These are phyloP conservation scores for Trichoderma sp. DNA, from an alignment of 2,329 filamentous ascomycete species.

Conservation along the genomic window DNA sequence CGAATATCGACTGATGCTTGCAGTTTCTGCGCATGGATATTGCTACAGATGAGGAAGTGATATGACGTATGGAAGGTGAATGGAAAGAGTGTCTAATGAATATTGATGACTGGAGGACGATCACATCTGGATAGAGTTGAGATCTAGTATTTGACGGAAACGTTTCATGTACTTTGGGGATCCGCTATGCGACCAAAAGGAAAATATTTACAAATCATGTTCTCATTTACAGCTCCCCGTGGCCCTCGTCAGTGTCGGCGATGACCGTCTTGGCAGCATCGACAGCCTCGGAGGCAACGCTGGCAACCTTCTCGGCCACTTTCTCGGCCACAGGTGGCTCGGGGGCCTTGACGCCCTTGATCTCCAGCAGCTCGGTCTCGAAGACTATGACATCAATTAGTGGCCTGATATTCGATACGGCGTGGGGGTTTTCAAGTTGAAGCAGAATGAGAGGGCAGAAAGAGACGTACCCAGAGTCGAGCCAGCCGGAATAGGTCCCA, in stretches of 20 bases:
- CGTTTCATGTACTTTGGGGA: constrained; percentile 5
- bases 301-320: constrained; percentile 27
- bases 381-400: constrained; percentile 59
- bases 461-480: constrained; percentile 66
- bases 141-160: background rate
- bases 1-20: constrained; percentile 12
- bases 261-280: constrained; percentile 49
- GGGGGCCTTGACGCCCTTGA: constrained; percentile 62
- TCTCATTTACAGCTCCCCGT: constrained; percentile 55
- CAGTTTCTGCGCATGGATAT: background rate
- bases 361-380: constrained; percentile 84
- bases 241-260: constrained; percentile 57
- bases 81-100: background rate
- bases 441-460: constrained; percentile 26
- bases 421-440: constrained; percentile 13
- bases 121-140: background rate
- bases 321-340: constrained; percentile 30
- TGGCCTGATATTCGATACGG: constrained; percentile 12
- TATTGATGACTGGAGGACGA: background rate
- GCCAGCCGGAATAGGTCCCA: constrained; percentile 80
- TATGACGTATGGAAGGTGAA: constrained; percentile 10
- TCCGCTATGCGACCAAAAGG: constrained; percentile 18
- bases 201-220: constrained; percentile 19
- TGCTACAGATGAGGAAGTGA: background rate
- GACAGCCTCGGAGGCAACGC: constrained; percentile 26